Base-by-base conservation (phyloP, 148 eudicot genomes). In the Beta vulgaris region DNA sequence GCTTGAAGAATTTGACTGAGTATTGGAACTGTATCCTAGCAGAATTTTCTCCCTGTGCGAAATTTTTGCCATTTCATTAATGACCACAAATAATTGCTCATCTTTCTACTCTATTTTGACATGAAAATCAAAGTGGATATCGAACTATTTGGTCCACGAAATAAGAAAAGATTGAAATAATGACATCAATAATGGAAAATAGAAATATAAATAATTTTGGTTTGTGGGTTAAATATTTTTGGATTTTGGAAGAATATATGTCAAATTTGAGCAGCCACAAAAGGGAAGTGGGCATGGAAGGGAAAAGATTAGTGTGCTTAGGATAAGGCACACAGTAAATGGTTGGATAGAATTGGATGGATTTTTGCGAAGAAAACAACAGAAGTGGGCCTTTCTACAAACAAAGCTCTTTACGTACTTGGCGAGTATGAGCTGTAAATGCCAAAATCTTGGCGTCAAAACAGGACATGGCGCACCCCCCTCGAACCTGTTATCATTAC, bases 31-130 rank as follows among this genome's bases (percentile, higher is more conserved):
- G 48, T 79, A 70, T 32, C 86, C 87, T 23, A 83, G 29, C 26
- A 69, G 25, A 32, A 76, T 48, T 29, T 77, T 78, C 21, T 83
- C 85, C 67, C 78, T 81, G 32, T 58, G 79, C 10, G 82, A 72
- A 34, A 83, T 68, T 23, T 74, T 81, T 55, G 83, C 86, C 87
- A 75, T 84, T 13, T 58, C 28, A 48, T 65, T n/a, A 1, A 62
- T 6, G 2, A 61, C 3, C 3, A 28, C n/a, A 12, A 48, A 48
- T 21, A 48, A 13, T 48, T 16, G 18, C 4, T 5, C 9, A 39
- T 2, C 8, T 39, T 6, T 5, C 6, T 39, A 39, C 1, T 39
- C 0, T 39, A 39, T 39, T 46, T 46, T 1, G 21, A 46, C 51
- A 46, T 6, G n/a, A 48, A 48, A 16, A 12, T 18, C 18, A 48